These are phyloP conservation scores for Cephaloascus albidus DNA, from an alignment of 805 yeast genomes.

Conservation along the genomic window DNA sequence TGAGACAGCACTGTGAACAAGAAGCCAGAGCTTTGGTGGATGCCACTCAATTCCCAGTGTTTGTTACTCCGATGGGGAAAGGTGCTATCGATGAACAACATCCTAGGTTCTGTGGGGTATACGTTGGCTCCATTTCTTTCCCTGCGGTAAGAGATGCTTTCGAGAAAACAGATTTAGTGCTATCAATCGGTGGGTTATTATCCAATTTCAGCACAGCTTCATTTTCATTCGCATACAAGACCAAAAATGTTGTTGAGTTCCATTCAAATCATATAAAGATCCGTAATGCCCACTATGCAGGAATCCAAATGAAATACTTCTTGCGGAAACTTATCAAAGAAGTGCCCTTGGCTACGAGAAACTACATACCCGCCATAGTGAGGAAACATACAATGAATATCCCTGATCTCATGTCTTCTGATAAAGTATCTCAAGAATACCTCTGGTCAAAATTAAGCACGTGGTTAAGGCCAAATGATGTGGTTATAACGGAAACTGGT, in stretches of 20 bases:
- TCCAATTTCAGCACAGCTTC: slow-evolving; percentile 16
- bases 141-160: slow-evolving; percentile 12
- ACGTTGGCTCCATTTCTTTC: slow-evolving; percentile 14
- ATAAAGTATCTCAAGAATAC: slow-evolving; percentile 13
- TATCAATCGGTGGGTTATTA: slow-evolving; percentile 14
- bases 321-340: slow-evolving; percentile 6
- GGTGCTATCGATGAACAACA: slow-evolving; percentile 12
- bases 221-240: slow-evolving; percentile 11
- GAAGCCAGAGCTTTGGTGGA: slow-evolving; percentile 11
- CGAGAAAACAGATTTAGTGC: slow-evolving; percentile 12
- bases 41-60: slow-evolving; percentile 9
- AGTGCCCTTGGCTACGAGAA: slow-evolving; percentile 7
- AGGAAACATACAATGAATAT: not conserved
- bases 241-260: slow-evolving; percentile 13
- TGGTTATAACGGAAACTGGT: slow-evolving; percentile 17
- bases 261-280: slow-evolving; percentile 13
- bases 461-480: slow-evolving; percentile 18
- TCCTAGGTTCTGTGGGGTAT: slow-evolving; percentile 12
- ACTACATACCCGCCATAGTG: slow-evolving; percentile 7
- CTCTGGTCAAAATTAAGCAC: slow-evolving; percentile 14
- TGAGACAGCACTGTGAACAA: slow-evolving; percentile 9
- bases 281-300: slow-evolving; percentile 8
- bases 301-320: slow-evolving; percentile 11
- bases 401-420: not conserved
- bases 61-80: slow-evolving; percentile 15